Conservation (phyloP, 1,284 basidiomycete species). For the Cutaneotrichosporon dermatis region DNA sequence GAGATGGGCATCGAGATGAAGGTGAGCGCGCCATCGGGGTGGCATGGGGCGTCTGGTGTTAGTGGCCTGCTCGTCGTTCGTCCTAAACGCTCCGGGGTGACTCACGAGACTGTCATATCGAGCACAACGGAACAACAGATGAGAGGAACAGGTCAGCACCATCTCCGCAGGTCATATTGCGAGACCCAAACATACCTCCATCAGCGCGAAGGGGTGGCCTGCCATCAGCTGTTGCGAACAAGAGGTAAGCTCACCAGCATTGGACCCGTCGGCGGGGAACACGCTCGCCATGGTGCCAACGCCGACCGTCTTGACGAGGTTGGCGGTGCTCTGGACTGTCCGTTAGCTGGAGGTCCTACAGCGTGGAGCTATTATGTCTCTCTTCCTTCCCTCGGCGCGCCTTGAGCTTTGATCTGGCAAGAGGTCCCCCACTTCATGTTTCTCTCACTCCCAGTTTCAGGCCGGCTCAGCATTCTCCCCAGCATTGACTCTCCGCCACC, state of each 20-base stretch:
- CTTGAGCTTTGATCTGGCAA: too few relatives aligned
- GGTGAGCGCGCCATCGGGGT: constrained; percentile 58
- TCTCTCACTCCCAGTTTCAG: neutral
- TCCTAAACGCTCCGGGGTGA: neutral
- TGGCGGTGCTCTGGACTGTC: constrained; percentile 8
- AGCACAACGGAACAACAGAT: too few relatives aligned
- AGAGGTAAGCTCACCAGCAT: constrained; percentile 27
- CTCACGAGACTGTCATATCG: neutral
- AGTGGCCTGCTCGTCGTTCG: neutral
- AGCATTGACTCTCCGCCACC: too few relatives aligned
- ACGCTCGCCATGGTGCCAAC: constrained; percentile 43
- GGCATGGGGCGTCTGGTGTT: constrained; percentile 53
- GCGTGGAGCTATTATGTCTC: too few relatives aligned
- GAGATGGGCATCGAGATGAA: constrained; percentile 63
- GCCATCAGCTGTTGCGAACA: neutral
- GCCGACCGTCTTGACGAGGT: constrained; percentile 17
- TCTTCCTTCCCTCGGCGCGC: too few relatives aligned
- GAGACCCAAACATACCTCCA: constrained; percentile 56
- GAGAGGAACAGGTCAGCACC: too few relatives aligned
- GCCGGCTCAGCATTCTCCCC: constrained; percentile 1
- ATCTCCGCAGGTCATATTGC: too few relatives aligned
- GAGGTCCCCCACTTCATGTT: too few relatives aligned
- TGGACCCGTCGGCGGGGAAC: constrained; percentile 29
- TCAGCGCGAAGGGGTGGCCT: constrained; percentile 60
- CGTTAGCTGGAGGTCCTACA: too few relatives aligned